A percentile compares a stretch with the other conserved stretches of the same genome.
Evolutionary conservation across 345 rosid genomes (phyloP).

Genomic region (Noccaea caerulescens): DNA sequence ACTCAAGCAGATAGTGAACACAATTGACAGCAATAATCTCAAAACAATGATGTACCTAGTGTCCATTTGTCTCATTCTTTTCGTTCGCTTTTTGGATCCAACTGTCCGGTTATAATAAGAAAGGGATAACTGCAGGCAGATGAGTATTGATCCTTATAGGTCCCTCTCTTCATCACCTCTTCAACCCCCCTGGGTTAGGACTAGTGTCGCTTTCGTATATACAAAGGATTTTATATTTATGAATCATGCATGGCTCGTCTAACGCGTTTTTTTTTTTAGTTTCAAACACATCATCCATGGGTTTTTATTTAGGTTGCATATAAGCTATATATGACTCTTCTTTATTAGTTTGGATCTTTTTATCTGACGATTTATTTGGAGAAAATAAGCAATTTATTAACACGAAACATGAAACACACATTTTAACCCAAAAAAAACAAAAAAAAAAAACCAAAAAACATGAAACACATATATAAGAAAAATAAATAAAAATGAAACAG

Average conservation of each 20-base stretch:
- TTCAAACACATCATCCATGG: not conserved
- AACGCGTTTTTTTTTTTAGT: not conserved
- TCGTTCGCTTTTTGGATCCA: no score
- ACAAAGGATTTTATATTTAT: not conserved
- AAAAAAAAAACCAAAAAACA: not conserved
- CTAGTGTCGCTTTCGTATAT: not conserved
- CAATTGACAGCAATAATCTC: no score
- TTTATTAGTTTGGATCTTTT: not conserved
- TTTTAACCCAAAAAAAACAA: not conserved
- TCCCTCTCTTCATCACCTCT: no score
- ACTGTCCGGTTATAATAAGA: no score
- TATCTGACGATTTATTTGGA: not conserved
- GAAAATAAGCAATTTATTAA: constrained; percentile 1
- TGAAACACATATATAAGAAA: not conserved
- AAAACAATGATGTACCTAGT: no score
- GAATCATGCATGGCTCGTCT: not conserved
- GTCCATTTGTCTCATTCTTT: no score
- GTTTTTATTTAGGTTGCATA: not conserved
- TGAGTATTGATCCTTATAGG: no score
- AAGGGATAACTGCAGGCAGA: no score
- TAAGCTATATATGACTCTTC: not conserved
- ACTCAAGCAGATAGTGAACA: no score
- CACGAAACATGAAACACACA: not conserved
- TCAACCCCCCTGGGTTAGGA: no score
- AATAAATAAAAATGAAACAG: not conserved